These are phyloP conservation scores for Mucor saturninus DNA, from an alignment of 371 early-diverging fungal genomes.

Conservation along the genomic window DNA sequence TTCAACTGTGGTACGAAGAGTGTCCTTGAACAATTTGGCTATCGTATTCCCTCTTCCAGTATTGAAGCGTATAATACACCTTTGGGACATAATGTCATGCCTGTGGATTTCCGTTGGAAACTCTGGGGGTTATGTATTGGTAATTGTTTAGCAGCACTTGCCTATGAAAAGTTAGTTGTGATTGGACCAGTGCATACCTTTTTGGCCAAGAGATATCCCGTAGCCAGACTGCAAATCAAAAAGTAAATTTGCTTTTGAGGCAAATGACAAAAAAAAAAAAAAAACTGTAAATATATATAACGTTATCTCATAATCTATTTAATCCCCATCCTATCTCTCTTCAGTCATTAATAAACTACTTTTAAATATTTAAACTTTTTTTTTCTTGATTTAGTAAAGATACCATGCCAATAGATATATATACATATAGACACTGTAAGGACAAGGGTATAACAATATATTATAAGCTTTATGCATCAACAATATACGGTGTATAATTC, in stretches of 20 bases:
- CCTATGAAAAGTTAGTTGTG: constrained; percentile 37
- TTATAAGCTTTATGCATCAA: no score
- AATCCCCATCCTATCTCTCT: not conserved
- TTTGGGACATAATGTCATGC: constrained; percentile 74
- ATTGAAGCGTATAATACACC: constrained; percentile 63
- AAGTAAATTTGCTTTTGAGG: not conserved
- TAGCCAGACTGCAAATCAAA: constrained; percentile 29
- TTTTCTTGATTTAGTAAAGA: not conserved
- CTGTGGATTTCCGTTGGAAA: constrained; percentile 58
- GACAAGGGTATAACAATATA: no score
- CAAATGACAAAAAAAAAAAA: not conserved
- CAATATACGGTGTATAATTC: no score
- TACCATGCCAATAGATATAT: no score
- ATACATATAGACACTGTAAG: no score
- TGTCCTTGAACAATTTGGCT: constrained; percentile 50
- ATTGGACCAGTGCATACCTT: constrained; percentile 45
- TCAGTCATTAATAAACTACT: not conserved
- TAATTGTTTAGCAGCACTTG: constrained; percentile 33
- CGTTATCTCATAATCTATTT: no score
- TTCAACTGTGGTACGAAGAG: constrained; percentile 72
- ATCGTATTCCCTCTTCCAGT: constrained; percentile 38
- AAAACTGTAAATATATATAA: constrained; percentile 2
- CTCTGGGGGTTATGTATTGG: constrained; percentile 54
- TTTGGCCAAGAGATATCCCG: constrained; percentile 40
- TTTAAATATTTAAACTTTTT: constrained; percentile 1